Evolutionary conservation across 1,284 basidiomycete genomes (phyloP), one percentile per base, ranked within the genome.

Genomic region (Laetiporus sulphureus): DNA sequence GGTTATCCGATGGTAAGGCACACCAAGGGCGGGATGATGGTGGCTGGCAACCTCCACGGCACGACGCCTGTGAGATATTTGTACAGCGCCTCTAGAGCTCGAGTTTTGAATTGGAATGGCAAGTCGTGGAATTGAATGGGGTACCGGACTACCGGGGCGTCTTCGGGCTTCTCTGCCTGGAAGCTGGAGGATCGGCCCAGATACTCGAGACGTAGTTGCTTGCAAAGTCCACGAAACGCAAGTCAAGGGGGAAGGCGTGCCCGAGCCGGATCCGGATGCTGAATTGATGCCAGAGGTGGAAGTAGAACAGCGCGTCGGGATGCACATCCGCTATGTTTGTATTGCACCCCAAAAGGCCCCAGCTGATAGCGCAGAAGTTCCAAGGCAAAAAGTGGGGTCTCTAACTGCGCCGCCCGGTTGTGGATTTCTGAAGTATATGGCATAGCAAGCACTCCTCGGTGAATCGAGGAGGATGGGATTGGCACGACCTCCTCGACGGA

Each of bases 381-480:
- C 33, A 21, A 21, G 33, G 7, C 18, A 10, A 35, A 8, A 22
- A 35, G 20, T 6, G 22, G 33, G 33, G 33, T 21, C 10, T 35
- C 11, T 35, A 22, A 8, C 8, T 20, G n/a, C 15, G 36, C 36
- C 36, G n/a, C 24, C 36, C 24, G 36, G 36, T 37, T 22, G 15
- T 11, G 6, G 22, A 16, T 29, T 24, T 37, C 21, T 20, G 16
- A n/a, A 33, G 29, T 32, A 38, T 37, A 38, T 38, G 33, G 41
- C 18, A 32, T 42, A 27, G 41, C 36, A 29, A 18, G 4, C 15
- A 32, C n/a, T n/a, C 21, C 18, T 8, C 15, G 37, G 31, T 3
- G 32, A 41, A 24, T 35, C 31, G 19, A 18, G 36, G 21, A 20
- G 16, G 31, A 31, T 27, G 10, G 25, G 48, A 51, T 49, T 31